Percentiles rank a stretch among this genome's conserved stretches.
These are phyloP conservation scores for Hypoxylon sp. DNA, from an alignment of 2,329 filamentous ascomycete genomes.

Conservation along the genomic window DNA sequence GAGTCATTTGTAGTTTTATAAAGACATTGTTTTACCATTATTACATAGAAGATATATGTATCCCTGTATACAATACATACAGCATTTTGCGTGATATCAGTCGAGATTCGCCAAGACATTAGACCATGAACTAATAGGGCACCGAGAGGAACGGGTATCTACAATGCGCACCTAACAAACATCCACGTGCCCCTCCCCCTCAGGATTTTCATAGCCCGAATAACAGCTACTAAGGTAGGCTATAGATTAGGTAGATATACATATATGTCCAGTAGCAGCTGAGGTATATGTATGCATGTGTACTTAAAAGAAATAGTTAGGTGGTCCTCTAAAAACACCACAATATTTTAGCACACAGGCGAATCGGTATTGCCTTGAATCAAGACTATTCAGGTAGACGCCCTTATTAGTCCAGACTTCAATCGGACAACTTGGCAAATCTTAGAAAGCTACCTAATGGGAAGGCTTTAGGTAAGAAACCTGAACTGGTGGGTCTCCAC, in stretches of 20 bases:
- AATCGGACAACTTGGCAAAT: constrained; percentile 5
- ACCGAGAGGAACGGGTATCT: constrained; percentile 24
- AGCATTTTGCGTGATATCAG: constrained; percentile 14
- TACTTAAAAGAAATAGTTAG: neutral
- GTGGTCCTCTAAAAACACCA: neutral
- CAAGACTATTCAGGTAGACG: neutral
- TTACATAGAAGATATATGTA: no score
- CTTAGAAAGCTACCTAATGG: constrained; percentile 15
- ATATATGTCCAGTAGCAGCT: constrained; percentile 1
- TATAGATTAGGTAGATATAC: neutral
- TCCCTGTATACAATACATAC: no score
- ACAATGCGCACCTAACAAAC: constrained; percentile 4
- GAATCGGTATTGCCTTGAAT: neutral
- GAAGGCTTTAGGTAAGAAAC: constrained; percentile 30
- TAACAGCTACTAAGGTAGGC: constrained; percentile 1
- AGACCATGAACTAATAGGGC: constrained; percentile 21
- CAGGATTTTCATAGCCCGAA: constrained; percentile 13
- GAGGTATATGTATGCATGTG: neutral
- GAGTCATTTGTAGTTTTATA: no score
- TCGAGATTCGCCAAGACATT: constrained; percentile 31
- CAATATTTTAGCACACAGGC: neutral
- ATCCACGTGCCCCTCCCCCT: constrained; percentile 22
- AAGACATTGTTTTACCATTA: no score
- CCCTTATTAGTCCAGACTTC: constrained; percentile 3
- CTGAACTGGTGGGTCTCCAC: constrained; percentile 36